Evolutionary conservation across 768 basidiomycete species (phyloP).

Genomic region (Tylopilus sp.): DNA sequence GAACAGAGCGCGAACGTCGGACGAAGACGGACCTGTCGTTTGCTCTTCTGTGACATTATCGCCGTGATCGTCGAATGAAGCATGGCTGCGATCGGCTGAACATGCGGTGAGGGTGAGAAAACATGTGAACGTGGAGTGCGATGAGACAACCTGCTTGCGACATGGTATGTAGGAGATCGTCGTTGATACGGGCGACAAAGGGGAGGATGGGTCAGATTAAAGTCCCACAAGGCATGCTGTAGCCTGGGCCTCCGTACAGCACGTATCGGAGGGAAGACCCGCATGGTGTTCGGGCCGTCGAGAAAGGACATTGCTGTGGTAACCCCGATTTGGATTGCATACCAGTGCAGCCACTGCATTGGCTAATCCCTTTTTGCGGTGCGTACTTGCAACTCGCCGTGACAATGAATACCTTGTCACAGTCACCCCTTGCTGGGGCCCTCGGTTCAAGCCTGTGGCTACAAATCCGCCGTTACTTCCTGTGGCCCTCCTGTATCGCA

Average conservation of each 20-base stretch:
- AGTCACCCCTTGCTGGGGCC: too few relatives aligned
- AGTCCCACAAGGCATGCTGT: neutral
- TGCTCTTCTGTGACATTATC: conserved; percentile 74
- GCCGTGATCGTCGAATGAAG: conserved; percentile 68
- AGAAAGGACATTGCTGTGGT: neutral
- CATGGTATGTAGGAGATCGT: neutral
- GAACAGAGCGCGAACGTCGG: neutral
- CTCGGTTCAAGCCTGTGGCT: too few relatives aligned
- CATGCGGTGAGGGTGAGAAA: conserved; percentile 1
- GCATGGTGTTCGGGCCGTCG: too few relatives aligned
- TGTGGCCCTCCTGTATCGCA: too few relatives aligned
- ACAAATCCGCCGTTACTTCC: too few relatives aligned
- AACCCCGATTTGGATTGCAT: neutral
- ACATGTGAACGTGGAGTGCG: neutral
- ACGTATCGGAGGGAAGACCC: neutral
- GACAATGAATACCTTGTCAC: too few relatives aligned
- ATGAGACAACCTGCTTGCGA: conserved; percentile 36
- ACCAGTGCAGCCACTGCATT: too few relatives aligned
- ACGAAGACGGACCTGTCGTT: neutral
- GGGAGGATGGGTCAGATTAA: neutral
- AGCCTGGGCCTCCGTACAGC: neutral
- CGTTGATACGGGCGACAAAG: neutral
- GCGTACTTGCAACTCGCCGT: too few relatives aligned
- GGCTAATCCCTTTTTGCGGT: too few relatives aligned
- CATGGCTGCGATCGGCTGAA: conserved; percentile 85